Percentiles rank a stretch among this genome's conserved stretches.
These are phyloP conservation scores for Odontarrhena argentea DNA, from an alignment of 345 rosid genomes.

Conservation along the genomic window DNA sequence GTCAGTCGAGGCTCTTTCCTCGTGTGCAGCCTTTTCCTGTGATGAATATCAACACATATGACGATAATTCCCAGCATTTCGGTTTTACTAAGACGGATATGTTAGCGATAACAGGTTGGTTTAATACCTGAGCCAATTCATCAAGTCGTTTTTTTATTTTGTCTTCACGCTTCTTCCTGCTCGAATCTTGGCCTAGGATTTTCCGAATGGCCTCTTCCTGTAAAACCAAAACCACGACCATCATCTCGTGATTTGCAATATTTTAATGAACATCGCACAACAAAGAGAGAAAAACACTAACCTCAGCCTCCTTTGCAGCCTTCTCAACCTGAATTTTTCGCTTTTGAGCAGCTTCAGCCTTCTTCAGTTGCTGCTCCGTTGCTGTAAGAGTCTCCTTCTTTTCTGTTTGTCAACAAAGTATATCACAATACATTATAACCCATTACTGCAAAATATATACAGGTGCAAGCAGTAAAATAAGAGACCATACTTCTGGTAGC, in stretches of 20 bases:
- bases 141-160: slow-evolving; percentile 78
- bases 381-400: slow-evolving; percentile 88
- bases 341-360: slow-evolving; percentile 90
- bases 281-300: slow-evolving; percentile 38
- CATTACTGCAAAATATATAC: slow-evolving; percentile 2
- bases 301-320: slow-evolving; percentile 89
- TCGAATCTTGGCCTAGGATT: slow-evolving; percentile 95
- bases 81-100: slow-evolving; percentile 6
- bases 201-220: slow-evolving; percentile 93
- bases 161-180: slow-evolving; percentile 84
- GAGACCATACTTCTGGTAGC: slow-evolving; percentile 77
- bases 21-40: slow-evolving; percentile 83
- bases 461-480: slow-evolving; percentile 9
- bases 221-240: slow-evolving; percentile 28
- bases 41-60: not conserved
- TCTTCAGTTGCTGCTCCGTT: slow-evolving; percentile 83
- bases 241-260: slow-evolving; percentile 10
- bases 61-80: slow-evolving; percentile 17
- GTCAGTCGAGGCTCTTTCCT: slow-evolving; percentile 48
- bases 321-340: slow-evolving; percentile 88
- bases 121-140: slow-evolving; percentile 79
- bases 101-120: slow-evolving; percentile 1
- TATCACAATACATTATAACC: slow-evolving; percentile 13
- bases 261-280: not conserved
- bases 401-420: slow-evolving; percentile 45